These are phyloP conservation scores for Sherardia arvensis DNA, from an alignment of 257 asterid genomes.

Conservation along the genomic window DNA sequence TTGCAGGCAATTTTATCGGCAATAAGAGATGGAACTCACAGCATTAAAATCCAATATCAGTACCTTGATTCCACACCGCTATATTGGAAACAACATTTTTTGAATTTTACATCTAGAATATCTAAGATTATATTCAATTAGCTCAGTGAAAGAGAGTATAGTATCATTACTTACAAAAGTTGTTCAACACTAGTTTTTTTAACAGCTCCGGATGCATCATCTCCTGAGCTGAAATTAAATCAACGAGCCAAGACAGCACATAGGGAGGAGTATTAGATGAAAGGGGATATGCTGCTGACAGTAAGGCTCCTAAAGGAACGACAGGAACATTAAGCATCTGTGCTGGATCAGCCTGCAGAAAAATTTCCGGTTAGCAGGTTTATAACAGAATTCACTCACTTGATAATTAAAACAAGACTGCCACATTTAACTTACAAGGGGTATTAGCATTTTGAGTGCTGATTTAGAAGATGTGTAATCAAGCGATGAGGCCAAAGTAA, in stretches of 20 bases:
- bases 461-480: conserved; percentile 88
- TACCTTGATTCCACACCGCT: background rate
- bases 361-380: background rate
- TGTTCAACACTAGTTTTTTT: conserved; percentile 81
- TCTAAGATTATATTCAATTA: background rate
- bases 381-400: background rate
- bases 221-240: conserved; percentile 81
- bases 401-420: background rate
- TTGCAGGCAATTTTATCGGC: background rate
- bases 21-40: background rate
- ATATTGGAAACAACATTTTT: background rate
- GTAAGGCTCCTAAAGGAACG: conserved; percentile 86
- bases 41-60: conserved; percentile 1
- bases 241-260: conserved; percentile 81
- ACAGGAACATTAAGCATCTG: conserved; percentile 94
- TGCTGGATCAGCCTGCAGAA: conserved; percentile 92
- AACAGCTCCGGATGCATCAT: conserved; percentile 96
- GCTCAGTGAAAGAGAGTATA: background rate
- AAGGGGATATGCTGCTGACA: conserved; percentile 89
- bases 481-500: conserved; percentile 90
- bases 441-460: conserved; percentile 63
- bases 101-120: background rate
- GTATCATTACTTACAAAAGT: conserved; percentile 59
- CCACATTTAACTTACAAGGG: conserved; percentile 59
- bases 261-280: conserved; percentile 87